Evolutionary conservation across 441 rosid species (phyloP).

Genomic region (Corymbia citriodora): DNA sequence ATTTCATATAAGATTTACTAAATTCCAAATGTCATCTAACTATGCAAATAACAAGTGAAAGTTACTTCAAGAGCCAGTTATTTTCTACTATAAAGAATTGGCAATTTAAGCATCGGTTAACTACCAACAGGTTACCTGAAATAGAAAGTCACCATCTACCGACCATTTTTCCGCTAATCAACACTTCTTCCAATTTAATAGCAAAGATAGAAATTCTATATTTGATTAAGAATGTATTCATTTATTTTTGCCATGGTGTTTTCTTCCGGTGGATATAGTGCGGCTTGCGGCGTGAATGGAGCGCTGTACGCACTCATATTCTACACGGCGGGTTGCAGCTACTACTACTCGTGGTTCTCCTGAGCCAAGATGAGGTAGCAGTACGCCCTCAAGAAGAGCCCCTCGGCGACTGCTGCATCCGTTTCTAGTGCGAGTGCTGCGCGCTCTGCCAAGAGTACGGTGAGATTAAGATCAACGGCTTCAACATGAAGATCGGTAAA

Average conservation of each 20-base stretch:
- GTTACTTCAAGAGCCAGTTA: neutral
- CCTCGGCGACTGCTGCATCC: slow-evolving; percentile 3
- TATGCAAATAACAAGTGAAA: neutral
- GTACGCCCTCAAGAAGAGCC: neutral
- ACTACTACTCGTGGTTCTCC: neutral
- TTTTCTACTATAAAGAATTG: neutral
- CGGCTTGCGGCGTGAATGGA: slow-evolving; percentile 7
- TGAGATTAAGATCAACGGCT: neutral
- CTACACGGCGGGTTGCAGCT: neutral
- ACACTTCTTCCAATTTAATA: too few species aligned
- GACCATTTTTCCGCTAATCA: too few species aligned
- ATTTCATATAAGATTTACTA: neutral
- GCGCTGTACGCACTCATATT: neutral
- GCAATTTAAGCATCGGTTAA: neutral
- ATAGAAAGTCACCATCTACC: too few species aligned
- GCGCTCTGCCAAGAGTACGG: slow-evolving; percentile 7
- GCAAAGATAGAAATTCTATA: too few species aligned
- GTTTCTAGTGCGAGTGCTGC: neutral
- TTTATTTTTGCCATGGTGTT: neutral
- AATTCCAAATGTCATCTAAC: neutral
- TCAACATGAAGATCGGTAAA: neutral
- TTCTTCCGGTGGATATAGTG: neutral
- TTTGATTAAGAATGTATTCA: neutral
- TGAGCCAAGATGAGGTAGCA: neutral
- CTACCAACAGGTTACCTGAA: too few species aligned